Evolutionary conservation across 2,329 filamentous ascomycete species (phyloP).

Genomic region (Leptographium lundbergii): DNA sequence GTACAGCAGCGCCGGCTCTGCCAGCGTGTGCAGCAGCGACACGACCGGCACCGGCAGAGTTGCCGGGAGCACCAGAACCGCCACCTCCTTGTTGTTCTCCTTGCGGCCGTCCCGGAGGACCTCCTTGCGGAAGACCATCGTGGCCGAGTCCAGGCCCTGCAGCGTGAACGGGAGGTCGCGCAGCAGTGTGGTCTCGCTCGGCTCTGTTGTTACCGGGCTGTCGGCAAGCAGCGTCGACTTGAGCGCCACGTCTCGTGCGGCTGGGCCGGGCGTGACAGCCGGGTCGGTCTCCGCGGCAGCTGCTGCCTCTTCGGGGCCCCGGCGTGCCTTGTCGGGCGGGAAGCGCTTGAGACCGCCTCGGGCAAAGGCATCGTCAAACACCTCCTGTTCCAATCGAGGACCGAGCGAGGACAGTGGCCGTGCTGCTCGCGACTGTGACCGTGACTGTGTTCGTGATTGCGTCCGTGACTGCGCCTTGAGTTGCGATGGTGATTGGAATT

Average conservation of each 20-base stretch:
- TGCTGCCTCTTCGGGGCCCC: slow-evolving; percentile 21
- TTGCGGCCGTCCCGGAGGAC: background rate
- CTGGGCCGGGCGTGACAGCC: slow-evolving; percentile 22
- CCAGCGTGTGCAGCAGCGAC: slow-evolving; percentile 75
- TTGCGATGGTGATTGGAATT: background rate
- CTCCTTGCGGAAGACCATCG: slow-evolving; percentile 57
- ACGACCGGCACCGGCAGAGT: slow-evolving; percentile 75
- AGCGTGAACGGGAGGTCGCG: slow-evolving; percentile 84
- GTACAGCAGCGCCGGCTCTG: slow-evolving; percentile 90
- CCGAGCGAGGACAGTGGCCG: slow-evolving; percentile 17
- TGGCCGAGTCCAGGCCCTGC: slow-evolving; percentile 80
- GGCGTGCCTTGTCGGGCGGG: slow-evolving; percentile 27
- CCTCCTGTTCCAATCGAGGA: slow-evolving; percentile 32
- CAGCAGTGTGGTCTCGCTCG: slow-evolving; percentile 53
- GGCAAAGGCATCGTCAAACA: slow-evolving; percentile 41
- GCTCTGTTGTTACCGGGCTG: slow-evolving; percentile 43
- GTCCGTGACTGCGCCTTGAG: background rate
- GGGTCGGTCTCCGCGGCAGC: slow-evolving; percentile 14
- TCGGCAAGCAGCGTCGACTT: slow-evolving; percentile 46
- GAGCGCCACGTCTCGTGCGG: slow-evolving; percentile 31
- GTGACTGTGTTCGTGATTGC: background rate
- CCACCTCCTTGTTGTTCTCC: slow-evolving; percentile 22
- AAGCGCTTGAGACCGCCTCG: slow-evolving; percentile 35
- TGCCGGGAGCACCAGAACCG: slow-evolving; percentile 61
- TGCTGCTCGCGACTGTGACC: background rate